A percentile compares a stretch with the other conserved stretches of the same genome.
Conservation (phyloP, 306 rosid genomes). For the Sindora glabra region DNA sequence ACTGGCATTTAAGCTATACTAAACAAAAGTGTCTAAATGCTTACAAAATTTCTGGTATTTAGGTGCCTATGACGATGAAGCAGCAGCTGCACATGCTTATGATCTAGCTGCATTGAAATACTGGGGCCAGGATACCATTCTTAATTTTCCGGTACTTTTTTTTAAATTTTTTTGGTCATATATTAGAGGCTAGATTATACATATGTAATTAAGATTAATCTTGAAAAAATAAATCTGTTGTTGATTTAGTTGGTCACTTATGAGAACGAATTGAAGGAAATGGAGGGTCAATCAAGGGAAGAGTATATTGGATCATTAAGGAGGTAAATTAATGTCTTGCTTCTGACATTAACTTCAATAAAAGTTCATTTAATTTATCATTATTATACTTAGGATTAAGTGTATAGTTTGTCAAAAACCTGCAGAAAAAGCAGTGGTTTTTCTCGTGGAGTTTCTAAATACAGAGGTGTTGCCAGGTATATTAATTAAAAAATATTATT, state of each 20-base stretch:
- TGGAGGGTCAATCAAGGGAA: conserved; percentile 82
- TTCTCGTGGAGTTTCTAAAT: conserved; percentile 92
- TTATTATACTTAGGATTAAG: background rate
- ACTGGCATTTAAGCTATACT: background rate
- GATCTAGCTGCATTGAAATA: conserved; percentile 94
- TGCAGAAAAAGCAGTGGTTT: conserved; percentile 94
- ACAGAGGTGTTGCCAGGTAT: conserved; percentile 94
- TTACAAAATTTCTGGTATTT: background rate
- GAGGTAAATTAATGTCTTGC: conserved; percentile 40
- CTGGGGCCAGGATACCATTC: conserved; percentile 83
- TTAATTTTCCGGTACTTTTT: conserved; percentile 63
- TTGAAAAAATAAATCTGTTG: background rate
- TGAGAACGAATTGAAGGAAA: conserved; percentile 52
- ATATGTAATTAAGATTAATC: background rate
- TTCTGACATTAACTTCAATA: background rate
- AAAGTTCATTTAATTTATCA: background rate
- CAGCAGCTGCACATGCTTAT: conserved; percentile 91
- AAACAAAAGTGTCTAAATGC: background rate
- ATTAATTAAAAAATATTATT: background rate
- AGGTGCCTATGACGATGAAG: conserved; percentile 96
- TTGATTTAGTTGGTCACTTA: conserved; percentile 43
- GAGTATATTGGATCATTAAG: conserved; percentile 86
- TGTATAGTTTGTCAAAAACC: background rate
- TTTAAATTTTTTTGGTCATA: background rate
- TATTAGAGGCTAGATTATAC: background rate